phyloP scores from a whole-genome alignment of 345 rosid species.

The Leavenworthia alabamica region DNA sequence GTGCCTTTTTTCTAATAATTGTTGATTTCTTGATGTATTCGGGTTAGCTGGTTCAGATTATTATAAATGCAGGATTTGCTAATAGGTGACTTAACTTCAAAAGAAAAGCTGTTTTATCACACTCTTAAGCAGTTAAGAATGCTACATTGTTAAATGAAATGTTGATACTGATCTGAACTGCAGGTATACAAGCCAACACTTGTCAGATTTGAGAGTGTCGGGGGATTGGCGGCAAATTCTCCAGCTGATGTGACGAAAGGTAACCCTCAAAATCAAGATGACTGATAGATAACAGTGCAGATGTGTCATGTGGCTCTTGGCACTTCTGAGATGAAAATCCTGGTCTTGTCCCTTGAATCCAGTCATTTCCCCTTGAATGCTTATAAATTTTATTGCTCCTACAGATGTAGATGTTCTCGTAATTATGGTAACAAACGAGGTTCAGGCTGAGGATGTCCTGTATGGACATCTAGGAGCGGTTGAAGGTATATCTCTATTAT shows the following conservation, averaged over 20 bases:
- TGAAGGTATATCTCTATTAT: slow-evolving; percentile 44
- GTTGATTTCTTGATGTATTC: neutral
- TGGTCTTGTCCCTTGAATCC: neutral
- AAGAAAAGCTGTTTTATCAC: neutral
- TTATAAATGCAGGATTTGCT: slow-evolving; percentile 1
- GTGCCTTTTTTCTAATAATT: neutral
- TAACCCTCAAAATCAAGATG: slow-evolving; percentile 27
- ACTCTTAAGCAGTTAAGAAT: neutral
- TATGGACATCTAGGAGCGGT: slow-evolving; percentile 84
- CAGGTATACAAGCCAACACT: slow-evolving; percentile 85
- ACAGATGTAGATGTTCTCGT: slow-evolving; percentile 81
- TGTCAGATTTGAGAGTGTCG: slow-evolving; percentile 55
- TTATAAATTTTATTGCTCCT: slow-evolving; percentile 9
- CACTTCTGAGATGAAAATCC: slow-evolving; percentile 5
- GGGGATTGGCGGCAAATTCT: slow-evolving; percentile 65
- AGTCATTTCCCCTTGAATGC: neutral
- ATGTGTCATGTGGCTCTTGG: slow-evolving; percentile 6
- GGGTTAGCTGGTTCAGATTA: neutral
- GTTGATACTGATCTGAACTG: slow-evolving; percentile 22
- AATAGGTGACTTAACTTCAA: neutral
- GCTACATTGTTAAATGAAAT: neutral
- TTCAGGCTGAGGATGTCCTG: slow-evolving; percentile 73
- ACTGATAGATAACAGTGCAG: neutral
- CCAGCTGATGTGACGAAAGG: slow-evolving; percentile 81
- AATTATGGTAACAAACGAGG: slow-evolving; percentile 90